Conservation (phyloP, 768 basidiomycete genomes). For the Mycena belliarum region DNA sequence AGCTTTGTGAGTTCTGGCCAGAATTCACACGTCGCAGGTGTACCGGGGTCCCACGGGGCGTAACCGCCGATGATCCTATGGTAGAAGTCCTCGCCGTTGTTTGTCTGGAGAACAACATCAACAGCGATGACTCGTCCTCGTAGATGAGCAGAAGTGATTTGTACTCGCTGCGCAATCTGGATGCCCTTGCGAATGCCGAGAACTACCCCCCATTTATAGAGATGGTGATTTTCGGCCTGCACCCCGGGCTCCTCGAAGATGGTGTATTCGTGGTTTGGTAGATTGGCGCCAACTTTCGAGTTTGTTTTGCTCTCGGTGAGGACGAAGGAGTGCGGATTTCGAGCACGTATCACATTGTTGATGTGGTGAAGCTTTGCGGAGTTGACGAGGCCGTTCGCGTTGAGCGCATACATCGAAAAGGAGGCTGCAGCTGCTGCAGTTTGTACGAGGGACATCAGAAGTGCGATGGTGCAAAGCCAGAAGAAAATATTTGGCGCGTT, state of each 20-base stretch:
- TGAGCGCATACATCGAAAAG: neutral
- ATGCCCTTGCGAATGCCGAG: constrained; percentile 13
- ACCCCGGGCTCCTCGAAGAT: constrained; percentile 5
- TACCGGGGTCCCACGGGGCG: constrained; percentile 30
- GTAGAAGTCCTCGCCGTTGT: constrained; percentile 8
- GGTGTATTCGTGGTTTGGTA: constrained; percentile 3
- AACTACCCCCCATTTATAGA: constrained; percentile 18
- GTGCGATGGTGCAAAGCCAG: too few species aligned
- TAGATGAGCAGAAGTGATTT: constrained; percentile 4
- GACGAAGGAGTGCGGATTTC: constrained; percentile 1
- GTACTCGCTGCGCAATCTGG: constrained; percentile 2
- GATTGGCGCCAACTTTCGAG: neutral
- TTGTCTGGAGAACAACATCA: constrained; percentile 23
- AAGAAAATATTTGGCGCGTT: too few species aligned
- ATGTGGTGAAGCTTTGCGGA: neutral
- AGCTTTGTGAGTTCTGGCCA: constrained; percentile 3
- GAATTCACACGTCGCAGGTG: constrained; percentile 16
- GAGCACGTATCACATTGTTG: neutral
- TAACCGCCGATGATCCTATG: constrained; percentile 29
- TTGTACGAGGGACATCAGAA: neutral
- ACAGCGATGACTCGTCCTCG: constrained; percentile 23
- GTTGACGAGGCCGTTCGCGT: neutral
- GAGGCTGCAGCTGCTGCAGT: neutral
- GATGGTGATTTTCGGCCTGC: neutral
- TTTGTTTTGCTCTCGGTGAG: constrained; percentile 6